phyloP scores from a whole-genome alignment of 129 eudicot genomes.

The Gnaphalium uliginosum region DNA sequence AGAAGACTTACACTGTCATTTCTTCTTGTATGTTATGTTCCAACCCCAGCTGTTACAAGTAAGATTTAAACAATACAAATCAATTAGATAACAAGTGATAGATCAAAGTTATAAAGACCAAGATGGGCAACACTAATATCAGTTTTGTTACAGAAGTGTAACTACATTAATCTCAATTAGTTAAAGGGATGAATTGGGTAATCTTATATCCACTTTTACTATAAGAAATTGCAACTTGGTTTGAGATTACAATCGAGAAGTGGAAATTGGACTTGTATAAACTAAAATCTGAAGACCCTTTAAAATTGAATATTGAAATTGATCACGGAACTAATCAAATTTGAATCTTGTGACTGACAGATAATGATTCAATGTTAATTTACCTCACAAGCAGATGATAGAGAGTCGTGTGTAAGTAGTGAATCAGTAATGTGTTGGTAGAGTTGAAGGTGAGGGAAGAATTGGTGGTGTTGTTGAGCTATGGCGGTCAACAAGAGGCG shows the following conservation, averaged over 20 bases:
- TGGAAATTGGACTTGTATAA: not conserved
- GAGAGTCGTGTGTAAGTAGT: not conserved
- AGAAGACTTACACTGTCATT: constrained; percentile 35
- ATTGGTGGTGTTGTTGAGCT: too few species aligned
- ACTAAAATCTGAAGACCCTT: not conserved
- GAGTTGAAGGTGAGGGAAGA: not conserved
- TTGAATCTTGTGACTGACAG: constrained; percentile 11
- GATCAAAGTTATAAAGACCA: not conserved
- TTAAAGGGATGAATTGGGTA: not conserved
- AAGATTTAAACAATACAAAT: constrained; percentile 11
- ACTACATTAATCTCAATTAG: not conserved
- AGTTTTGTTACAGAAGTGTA: not conserved
- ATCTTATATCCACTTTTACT: too few species aligned
- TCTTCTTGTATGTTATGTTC: constrained; percentile 11
- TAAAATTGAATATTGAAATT: not conserved
- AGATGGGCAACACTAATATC: not conserved
- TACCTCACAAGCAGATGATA: not conserved
- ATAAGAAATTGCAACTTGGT: not conserved
- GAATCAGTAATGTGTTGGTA: not conserved
- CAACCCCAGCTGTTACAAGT: constrained; percentile 18
- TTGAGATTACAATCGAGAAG: not conserved
- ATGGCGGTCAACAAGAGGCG: not conserved
- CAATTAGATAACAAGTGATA: not conserved
- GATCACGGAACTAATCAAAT: constrained; percentile 1
- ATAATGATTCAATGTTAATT: not conserved